Percentiles rank a stretch among this genome's conserved stretches.
Conservation (phyloP, 1,284 basidiomycete genomes). For the Neolentinus lepideus region DNA sequence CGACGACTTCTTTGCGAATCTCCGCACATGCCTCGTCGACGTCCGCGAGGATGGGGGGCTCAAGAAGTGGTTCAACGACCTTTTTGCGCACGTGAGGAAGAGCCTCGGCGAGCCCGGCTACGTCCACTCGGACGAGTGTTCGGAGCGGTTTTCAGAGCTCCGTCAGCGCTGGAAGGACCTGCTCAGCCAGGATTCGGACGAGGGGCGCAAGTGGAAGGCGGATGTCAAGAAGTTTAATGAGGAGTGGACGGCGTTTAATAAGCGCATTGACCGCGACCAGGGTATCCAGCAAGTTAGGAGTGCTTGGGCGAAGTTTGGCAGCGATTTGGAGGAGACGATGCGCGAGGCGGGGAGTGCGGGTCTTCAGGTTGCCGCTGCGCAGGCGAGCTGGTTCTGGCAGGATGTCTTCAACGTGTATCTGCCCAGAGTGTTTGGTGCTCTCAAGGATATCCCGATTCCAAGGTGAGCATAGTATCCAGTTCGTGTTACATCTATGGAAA, state of each 20-base stretch:
- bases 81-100: slow-evolving; percentile 35
- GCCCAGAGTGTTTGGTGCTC: slow-evolving; percentile 37
- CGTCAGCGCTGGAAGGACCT: slow-evolving; percentile 41
- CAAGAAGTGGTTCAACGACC: slow-evolving; percentile 40
- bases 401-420: slow-evolving; percentile 62
- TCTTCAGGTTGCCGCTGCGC: slow-evolving; percentile 43
- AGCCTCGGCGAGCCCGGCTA: slow-evolving; percentile 44
- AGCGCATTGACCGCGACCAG: slow-evolving; percentile 37
- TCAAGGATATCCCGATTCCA: slow-evolving; percentile 57
- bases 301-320: slow-evolving; percentile 39
- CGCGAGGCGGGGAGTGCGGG: slow-evolving; percentile 31
- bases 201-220: slow-evolving; percentile 41
- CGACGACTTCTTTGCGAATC: slow-evolving; percentile 30
- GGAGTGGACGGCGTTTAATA: slow-evolving; percentile 35
- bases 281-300: slow-evolving; percentile 36
- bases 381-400: slow-evolving; percentile 65
- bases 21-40: slow-evolving; percentile 33
- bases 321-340: slow-evolving; percentile 39
- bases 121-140: slow-evolving; percentile 39
- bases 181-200: slow-evolving; percentile 32
- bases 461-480: slow-evolving; percentile 31
- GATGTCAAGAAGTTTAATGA: slow-evolving; percentile 36
- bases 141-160: slow-evolving; percentile 33
- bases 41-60: slow-evolving; percentile 40
- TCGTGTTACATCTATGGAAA: slow-evolving; percentile 4